Evolutionary conservation across 306 rosid genomes (phyloP).

Genomic region (Pyrus betulifolia): DNA sequence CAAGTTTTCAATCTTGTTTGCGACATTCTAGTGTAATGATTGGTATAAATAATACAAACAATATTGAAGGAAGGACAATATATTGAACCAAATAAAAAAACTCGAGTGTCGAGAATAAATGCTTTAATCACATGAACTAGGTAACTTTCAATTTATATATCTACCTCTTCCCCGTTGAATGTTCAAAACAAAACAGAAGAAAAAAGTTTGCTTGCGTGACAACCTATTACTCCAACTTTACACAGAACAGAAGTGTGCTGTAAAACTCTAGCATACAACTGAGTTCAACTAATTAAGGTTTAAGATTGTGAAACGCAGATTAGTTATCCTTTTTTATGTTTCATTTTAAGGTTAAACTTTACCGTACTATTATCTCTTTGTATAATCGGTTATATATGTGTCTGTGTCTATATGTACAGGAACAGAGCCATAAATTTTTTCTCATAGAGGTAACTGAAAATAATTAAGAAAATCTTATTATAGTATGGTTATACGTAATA

Average conservation of each 20-base stretch:
- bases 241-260: too few species aligned
- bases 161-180: background rate
- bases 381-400: too few species aligned
- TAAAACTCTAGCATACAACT: background rate
- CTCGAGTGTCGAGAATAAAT: too few species aligned
- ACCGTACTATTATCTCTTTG: too few species aligned
- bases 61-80: background rate
- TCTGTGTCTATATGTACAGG: too few species aligned
- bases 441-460: accelerated
- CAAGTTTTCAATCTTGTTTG: background rate
- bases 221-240: too few species aligned
- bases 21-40: background rate
- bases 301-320: background rate
- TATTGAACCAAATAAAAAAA: too few species aligned
- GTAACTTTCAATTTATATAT: background rate
- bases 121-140: too few species aligned
- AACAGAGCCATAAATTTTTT: too few species aligned
- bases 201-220: background rate
- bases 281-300: background rate
- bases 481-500: too few species aligned
- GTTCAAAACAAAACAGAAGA: background rate
- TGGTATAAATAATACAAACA: background rate
- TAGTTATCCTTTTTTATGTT: background rate
- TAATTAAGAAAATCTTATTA: too few species aligned
- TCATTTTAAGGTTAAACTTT: background rate